These are phyloP conservation scores for Trichoderma guizhouense DNA, from an alignment of 2,329 filamentous ascomycete species.

Conservation along the genomic window DNA sequence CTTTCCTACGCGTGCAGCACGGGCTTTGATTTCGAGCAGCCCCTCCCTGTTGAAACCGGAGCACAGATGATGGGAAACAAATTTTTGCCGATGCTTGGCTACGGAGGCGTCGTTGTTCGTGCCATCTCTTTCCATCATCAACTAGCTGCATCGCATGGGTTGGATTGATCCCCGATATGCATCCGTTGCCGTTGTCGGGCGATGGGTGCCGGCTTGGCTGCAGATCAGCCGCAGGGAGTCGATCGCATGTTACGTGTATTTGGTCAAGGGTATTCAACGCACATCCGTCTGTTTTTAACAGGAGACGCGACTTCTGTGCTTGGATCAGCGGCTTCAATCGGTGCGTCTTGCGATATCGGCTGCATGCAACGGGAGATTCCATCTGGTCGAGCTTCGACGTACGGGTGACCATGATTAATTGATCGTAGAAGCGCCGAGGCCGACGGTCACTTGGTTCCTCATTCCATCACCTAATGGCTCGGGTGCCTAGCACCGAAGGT, in stretches of 20 bases:
- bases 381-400: not conserved
- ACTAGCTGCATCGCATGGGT: not conserved
- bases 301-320: not conserved
- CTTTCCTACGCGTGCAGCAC: not conserved
- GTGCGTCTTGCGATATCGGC: slow-evolving; percentile 9
- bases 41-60: not conserved
- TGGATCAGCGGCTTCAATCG: not conserved
- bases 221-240: not conserved
- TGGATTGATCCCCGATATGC: not conserved
- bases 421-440: not conserved
- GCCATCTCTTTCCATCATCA: not conserved
- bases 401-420: not conserved
- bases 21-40: not conserved
- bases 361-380: slow-evolving; percentile 1
- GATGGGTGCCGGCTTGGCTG: slow-evolving; percentile 13
- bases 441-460: not conserved
- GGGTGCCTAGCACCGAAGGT: not conserved
- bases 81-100: not conserved
- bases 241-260: not conserved
- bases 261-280: not conserved
- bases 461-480: not conserved
- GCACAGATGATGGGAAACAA: not conserved
- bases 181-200: not conserved
- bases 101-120: not conserved
- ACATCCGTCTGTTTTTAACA: not conserved